Percentiles rank a stretch among this genome's conserved stretches.
phyloP scores from a whole-genome alignment of 2,329 filamentous ascomycete genomes.

The Ophiocordyceps camponoti-leonardi region DNA sequence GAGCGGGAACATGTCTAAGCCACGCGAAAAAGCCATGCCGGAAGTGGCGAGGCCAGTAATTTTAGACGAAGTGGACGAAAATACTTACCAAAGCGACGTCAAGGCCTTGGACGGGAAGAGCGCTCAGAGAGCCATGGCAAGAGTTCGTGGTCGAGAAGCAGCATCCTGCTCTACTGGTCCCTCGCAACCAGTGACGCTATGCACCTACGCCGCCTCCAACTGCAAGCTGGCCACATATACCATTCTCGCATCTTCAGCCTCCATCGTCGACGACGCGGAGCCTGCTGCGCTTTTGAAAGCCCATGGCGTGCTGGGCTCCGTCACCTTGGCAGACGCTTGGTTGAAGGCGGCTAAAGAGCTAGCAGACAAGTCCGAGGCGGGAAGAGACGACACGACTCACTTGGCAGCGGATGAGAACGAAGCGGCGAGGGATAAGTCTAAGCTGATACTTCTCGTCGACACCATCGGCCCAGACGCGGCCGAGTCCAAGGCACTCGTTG shows the following conservation, averaged over 20 bases:
- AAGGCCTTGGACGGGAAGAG: neutral
- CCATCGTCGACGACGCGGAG: conserved; percentile 18
- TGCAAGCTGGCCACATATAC: conserved; percentile 20
- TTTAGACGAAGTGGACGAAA: neutral
- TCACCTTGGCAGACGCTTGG: conserved; percentile 19
- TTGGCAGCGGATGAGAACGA: neutral
- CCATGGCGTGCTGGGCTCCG: conserved; percentile 22
- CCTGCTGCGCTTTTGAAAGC: conserved; percentile 19
- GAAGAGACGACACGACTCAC: neutral
- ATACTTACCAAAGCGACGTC: neutral
- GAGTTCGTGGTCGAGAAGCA: neutral
- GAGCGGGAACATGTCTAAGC: conserved; percentile 8
- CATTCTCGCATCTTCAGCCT: conserved; percentile 24
- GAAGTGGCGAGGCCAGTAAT: neutral
- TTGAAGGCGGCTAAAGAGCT: conserved; percentile 1
- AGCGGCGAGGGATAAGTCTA: neutral
- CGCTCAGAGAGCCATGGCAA: neutral
- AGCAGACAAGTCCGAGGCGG: too few species aligned
- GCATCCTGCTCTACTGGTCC: neutral
- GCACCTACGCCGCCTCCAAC: conserved; percentile 12
- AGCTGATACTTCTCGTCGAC: conserved; percentile 25
- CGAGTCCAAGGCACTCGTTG: conserved; percentile 16
- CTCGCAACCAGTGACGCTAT: conserved; percentile 5
- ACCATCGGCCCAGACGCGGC: conserved; percentile 10
- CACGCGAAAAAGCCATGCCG: neutral